These are phyloP conservation scores for Cephaloascus albidus DNA, from an alignment of 805 yeast species.

Conservation along the genomic window DNA sequence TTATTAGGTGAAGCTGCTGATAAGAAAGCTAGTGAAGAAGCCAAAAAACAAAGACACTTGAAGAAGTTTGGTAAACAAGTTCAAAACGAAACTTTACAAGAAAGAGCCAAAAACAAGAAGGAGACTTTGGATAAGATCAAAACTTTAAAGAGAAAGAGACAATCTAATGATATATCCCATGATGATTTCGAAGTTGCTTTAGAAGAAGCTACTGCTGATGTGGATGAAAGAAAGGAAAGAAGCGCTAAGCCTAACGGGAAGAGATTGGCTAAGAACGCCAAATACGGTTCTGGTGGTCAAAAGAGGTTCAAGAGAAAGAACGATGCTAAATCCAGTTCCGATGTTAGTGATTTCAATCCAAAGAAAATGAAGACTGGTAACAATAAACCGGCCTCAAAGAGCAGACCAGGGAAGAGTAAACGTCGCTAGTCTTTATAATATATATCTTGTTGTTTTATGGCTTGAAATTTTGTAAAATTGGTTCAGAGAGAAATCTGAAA, in stretches of 20 bases:
- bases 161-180: conserved; percentile 56
- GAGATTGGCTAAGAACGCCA: conserved; percentile 62
- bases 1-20: conserved; percentile 71
- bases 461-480: too few relatives aligned
- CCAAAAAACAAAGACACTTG: conserved; percentile 86
- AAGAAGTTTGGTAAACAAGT: conserved; percentile 98
- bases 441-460: too few relatives aligned
- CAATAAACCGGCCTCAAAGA: neutral
- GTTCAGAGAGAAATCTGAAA: too few relatives aligned
- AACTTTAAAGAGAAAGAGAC: conserved; percentile 83
- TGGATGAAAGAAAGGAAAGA: conserved; percentile 30
- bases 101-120: conserved; percentile 86
- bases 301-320: conserved; percentile 67
- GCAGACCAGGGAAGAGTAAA: too few relatives aligned
- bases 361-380: conserved; percentile 34
- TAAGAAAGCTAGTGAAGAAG: conserved; percentile 87
- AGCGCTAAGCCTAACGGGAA: conserved; percentile 42
- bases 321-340: conserved; percentile 63
- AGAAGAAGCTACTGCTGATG: conserved; percentile 75
- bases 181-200: conserved; percentile 86
- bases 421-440: too few relatives aligned
- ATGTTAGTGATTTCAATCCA: conserved; percentile 48
- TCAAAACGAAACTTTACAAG: conserved; percentile 86
- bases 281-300: conserved; percentile 73
- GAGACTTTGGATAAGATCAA: conserved; percentile 87